Conservation (phyloP, 1,284 basidiomycete genomes). For the Irpex lacteus region DNA sequence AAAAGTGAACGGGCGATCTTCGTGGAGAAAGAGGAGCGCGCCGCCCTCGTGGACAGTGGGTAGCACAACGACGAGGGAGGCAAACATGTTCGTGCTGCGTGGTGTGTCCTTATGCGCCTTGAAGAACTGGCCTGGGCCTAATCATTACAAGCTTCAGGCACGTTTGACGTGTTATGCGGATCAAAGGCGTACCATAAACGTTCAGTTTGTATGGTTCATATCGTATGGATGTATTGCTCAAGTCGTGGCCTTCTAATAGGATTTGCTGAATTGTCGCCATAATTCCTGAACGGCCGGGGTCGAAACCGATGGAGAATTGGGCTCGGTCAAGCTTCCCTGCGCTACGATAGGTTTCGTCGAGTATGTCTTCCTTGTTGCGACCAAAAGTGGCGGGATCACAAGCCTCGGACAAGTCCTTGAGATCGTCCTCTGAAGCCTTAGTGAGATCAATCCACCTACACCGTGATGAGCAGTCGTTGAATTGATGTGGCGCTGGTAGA, state of each 20-base stretch:
- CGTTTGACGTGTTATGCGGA: not conserved
- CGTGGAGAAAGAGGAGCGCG: constrained; percentile 29
- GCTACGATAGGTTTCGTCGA: constrained; percentile 25
- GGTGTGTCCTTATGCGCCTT: constrained; percentile 42
- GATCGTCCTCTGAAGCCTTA: not conserved
- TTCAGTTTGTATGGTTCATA: constrained; percentile 28
- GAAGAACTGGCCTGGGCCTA: constrained; percentile 36
- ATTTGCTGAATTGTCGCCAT: constrained; percentile 21
- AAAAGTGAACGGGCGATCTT: constrained; percentile 28
- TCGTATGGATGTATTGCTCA: not conserved
- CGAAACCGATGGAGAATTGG: constrained; percentile 27
- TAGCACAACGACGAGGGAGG: constrained; percentile 38
- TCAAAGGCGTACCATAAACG: constrained; percentile 23
- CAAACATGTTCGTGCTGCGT: constrained; percentile 35
- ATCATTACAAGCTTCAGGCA: not conserved
- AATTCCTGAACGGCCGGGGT: constrained; percentile 22
- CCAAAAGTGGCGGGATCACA: constrained; percentile 25
- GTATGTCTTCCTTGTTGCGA: constrained; percentile 16
- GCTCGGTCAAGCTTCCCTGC: constrained; percentile 23
- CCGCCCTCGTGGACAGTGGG: constrained; percentile 37
- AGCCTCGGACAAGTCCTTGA: constrained; percentile 16
- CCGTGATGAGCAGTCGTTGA: not conserved
- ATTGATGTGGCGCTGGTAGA: not conserved
- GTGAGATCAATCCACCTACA: not conserved
- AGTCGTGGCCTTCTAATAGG: constrained; percentile 21